Evolutionary conservation across 2,329 filamentous ascomycete species (phyloP), one percentile per base, ranked within the genome.

Genomic region (Colletotrichum sublineola): DNA sequence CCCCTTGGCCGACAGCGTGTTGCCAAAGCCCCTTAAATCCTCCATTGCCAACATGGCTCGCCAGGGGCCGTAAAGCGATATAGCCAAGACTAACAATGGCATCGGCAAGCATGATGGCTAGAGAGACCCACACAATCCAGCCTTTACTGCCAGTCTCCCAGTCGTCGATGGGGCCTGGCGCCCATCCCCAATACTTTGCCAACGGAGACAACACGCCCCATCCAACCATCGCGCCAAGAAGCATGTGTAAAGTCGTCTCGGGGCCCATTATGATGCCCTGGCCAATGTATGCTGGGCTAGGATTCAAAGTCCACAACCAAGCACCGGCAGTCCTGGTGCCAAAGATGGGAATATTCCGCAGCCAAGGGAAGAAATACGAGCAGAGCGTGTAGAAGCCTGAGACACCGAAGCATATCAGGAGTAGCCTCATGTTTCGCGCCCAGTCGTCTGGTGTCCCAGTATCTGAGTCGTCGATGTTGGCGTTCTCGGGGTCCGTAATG

Each of bases 201-300:
- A 98, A 82, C 1, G 96, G 96, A 3, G 95, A 98, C 1, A 99
- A 86, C 7, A 98, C 81, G 0, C 91, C 96, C 96, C 96, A 99
- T 36, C 96, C 96, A 12, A 98, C 78, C 20, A 97, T 80, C 4
- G 96, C 95, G 6, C 96, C 96, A 2, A 98, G 84, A 1, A 97
- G 88, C 96, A 99, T 99, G 77, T 98, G 96, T 64, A 97, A 87
- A 3, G 96, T 98, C 0, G 96, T 99, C 50, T 94, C 92, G 5
- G 96, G 94, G 0, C 96, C 96, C 96, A 99, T 99, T 78, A 99
- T 98, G 74, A 99, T 97, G 14, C 96, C 96, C 82, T 99, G 96
- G 0, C 96, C 96, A 36, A 98, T 91, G 80, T 99, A 99, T 2
- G 96, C 96, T n/a, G 97, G 92, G 57, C 95, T 98, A 0, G 96